Conservation (phyloP, 2,329 filamentous ascomycete genomes). For the Westerdykella sp. region DNA sequence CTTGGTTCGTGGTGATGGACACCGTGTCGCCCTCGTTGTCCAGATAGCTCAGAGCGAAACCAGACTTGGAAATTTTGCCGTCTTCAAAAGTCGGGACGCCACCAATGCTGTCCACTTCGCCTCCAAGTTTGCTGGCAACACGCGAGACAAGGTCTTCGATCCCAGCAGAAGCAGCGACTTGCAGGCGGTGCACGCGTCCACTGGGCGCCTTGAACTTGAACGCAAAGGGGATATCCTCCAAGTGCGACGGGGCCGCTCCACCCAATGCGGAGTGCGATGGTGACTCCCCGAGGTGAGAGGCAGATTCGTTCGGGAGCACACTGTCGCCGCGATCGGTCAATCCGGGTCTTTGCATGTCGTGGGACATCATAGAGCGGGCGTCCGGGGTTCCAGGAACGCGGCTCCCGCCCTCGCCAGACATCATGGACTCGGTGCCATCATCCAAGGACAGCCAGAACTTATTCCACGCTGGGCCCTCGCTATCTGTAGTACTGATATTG, state of each 20-base stretch:
- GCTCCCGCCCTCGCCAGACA: conserved; percentile 83
- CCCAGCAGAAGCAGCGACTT: conserved; percentile 74
- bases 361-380: conserved; percentile 73
- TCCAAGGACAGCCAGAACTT: conserved; percentile 98
- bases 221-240: conserved; percentile 72
- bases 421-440: conserved; percentile 90
- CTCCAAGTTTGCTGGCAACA: conserved; percentile 77
- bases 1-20: conserved; percentile 91
- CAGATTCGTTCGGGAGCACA: conserved; percentile 87
- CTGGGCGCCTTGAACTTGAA: conserved; percentile 99
- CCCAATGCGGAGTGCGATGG: conserved; percentile 61
- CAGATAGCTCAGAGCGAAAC: conserved; percentile 90
- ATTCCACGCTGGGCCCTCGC: conserved; percentile 96
- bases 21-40: conserved; percentile 97
- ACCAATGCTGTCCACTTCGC: conserved; percentile 76
- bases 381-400: conserved; percentile 60
- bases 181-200: conserved; percentile 86
- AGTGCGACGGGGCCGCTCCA: conserved; percentile 49
- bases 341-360: conserved; percentile 59
- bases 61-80: conserved; percentile 66
- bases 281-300: conserved; percentile 80
- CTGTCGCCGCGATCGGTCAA: conserved; percentile 67
- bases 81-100: conserved; percentile 73
- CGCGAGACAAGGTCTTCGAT: conserved; percentile 70
- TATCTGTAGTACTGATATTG: conserved; percentile 81